These are phyloP conservation scores for Candida glucosophila DNA, from an alignment of 1,139 yeast genomes.

Conservation along the genomic window DNA sequence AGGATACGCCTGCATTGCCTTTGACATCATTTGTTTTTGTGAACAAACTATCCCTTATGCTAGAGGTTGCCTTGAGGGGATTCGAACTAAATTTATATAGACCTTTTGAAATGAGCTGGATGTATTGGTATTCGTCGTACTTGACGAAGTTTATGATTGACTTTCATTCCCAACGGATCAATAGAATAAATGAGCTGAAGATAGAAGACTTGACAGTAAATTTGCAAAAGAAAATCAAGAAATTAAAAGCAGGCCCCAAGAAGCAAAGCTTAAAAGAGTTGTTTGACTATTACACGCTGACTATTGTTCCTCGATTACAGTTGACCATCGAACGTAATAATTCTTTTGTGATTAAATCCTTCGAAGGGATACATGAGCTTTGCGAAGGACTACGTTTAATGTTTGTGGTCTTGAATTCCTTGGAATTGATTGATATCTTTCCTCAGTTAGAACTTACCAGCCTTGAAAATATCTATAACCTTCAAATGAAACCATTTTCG, in stretches of 20 bases:
- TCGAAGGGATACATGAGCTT: constrained; percentile 27
- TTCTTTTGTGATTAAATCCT: constrained; percentile 20
- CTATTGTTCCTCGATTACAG: constrained; percentile 17
- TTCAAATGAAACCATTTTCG: constrained; percentile 77
- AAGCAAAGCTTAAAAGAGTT: constrained; percentile 23
- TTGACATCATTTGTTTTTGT: constrained; percentile 62
- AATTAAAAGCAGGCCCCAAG: constrained; percentile 35
- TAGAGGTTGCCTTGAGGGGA: constrained; percentile 64
- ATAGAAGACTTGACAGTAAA: constrained; percentile 19
- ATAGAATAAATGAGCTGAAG: constrained; percentile 26
- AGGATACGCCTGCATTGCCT: constrained; percentile 34
- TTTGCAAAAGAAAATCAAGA: constrained; percentile 41
- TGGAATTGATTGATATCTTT: constrained; percentile 19
- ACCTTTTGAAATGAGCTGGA: constrained; percentile 57
- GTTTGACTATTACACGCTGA: constrained; percentile 11
- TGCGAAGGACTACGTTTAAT: constrained; percentile 16
- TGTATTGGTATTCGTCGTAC: constrained; percentile 61
- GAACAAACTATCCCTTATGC: constrained; percentile 61
- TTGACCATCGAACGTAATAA: constrained; percentile 11
- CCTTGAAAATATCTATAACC: constrained; percentile 45
- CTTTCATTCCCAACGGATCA: constrained; percentile 42
- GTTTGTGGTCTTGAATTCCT: constrained; percentile 16
- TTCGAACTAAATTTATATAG: constrained; percentile 71
- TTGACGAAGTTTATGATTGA: constrained; percentile 40
- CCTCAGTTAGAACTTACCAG: constrained; percentile 32